phyloP scores from a whole-genome alignment of 495 filamentous ascomycete genomes.

The Tuber melanosporum region DNA sequence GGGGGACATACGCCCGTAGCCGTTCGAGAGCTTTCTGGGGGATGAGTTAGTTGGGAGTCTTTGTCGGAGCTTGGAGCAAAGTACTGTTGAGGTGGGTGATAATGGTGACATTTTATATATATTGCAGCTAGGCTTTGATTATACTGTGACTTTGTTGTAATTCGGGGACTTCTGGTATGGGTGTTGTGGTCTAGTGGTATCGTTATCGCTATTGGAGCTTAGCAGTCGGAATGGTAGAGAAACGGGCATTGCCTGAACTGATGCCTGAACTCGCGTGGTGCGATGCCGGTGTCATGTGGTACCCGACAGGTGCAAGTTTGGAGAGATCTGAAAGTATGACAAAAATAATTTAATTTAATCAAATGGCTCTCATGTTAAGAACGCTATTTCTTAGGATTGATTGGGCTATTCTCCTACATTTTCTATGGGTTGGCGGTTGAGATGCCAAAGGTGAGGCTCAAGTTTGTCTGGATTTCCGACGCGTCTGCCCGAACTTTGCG shows the following conservation, averaged over 20 bases:
- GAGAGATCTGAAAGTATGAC: background rate
- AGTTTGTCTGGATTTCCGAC: background rate
- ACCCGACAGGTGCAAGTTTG: background rate
- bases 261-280: background rate
- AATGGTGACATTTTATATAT: background rate
- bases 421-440: background rate
- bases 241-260: background rate
- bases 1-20: slow-evolving; percentile 62
- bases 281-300: background rate
- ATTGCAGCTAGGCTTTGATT: background rate
- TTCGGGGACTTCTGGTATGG: background rate
- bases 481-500: background rate
- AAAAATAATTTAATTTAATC: background rate
- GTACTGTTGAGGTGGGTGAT: background rate
- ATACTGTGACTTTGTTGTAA: background rate
- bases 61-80: background rate
- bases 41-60: background rate
- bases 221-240: background rate
- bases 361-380: background rate
- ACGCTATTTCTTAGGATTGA: background rate
- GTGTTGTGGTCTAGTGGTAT: background rate
- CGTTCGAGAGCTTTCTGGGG: slow-evolving; percentile 42
- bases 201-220: background rate
- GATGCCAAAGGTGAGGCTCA: background rate
- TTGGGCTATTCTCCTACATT: background rate